phyloP scores from a whole-genome alignment of 495 filamentous ascomycete species.

The Choiromyces venosus region DNA sequence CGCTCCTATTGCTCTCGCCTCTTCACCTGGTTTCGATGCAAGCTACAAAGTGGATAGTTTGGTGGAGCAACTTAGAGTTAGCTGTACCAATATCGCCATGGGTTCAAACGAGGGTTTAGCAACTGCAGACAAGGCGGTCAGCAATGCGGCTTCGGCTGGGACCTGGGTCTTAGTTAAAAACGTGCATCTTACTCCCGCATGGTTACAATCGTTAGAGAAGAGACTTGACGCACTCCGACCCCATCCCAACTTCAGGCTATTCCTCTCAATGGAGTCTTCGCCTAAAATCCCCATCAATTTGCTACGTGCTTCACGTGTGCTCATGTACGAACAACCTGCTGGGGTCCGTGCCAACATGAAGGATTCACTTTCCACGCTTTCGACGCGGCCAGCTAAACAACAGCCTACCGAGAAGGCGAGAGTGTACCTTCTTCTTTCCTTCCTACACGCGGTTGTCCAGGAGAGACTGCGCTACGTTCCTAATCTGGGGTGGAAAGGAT shows the following conservation, averaged over 20 bases:
- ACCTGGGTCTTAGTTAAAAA: constrained; percentile 99
- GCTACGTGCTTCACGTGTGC: constrained; percentile 81
- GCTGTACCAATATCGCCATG: constrained; percentile 97
- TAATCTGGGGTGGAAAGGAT: constrained; percentile 92
- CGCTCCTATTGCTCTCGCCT: constrained; percentile 83
- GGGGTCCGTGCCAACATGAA: constrained; percentile 98
- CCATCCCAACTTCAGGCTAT: constrained; percentile 86
- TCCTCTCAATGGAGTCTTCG: constrained; percentile 96
- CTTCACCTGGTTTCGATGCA: constrained; percentile 93
- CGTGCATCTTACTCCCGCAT: constrained; percentile 90
- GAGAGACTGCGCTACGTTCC: constrained; percentile 93
- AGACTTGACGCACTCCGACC: constrained; percentile 91
- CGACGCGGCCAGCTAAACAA: constrained; percentile 64
- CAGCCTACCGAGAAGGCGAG: constrained; percentile 85
- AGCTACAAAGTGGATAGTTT: constrained; percentile 97
- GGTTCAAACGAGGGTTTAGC: constrained; percentile 89
- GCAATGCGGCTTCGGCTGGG: constrained; percentile 83
- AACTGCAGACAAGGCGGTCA: constrained; percentile 90
- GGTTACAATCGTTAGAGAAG: constrained; percentile 96
- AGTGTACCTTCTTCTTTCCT: constrained; percentile 84
- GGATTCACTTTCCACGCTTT: constrained; percentile 81
- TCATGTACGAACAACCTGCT: constrained; percentile 98
- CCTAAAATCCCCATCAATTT: constrained; percentile 96
- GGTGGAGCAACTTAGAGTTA: constrained; percentile 72
- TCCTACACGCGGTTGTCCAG: constrained; percentile 93